Evolutionary conservation across 2,329 filamentous ascomycete species (phyloP), one percentile per base, ranked within the genome.

Genomic region (Sarocladium brachiariae): DNA sequence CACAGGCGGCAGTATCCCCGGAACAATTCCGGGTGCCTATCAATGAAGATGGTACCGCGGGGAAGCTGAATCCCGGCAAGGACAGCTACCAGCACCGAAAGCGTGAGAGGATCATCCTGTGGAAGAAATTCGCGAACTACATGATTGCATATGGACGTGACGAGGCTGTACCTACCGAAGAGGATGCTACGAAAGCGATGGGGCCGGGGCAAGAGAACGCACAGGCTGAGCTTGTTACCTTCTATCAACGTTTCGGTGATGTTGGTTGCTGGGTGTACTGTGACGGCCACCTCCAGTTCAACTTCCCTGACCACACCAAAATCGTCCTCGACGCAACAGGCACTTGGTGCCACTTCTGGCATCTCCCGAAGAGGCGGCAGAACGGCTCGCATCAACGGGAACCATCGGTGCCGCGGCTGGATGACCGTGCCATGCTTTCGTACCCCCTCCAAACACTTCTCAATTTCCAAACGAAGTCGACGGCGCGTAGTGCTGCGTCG

Each of bases 221-320:
- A 2, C 55, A 71, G 33, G 69, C 72, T 33, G 80, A 83, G 56
- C 70, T 90, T 48, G 84, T 91, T 39, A 87, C 83, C 1, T 91
- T 91, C 57, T 92, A 91, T 63, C 87, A 92, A 68, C 77, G 87
- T 45, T 84, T 89, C 53, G 87, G 87, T 38, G 87, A 87, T 59
- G 86, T 91, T 25, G 86, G 87, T 14, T 86, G 87, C 66, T 91
- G 87, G 87, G 82, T 83, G 47, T 92, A 92, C 60, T 80, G 79
- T 51, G 87, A 92, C 62, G 88, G 88, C 2, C 86, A 88, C 59
- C 76, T 91, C 57, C 51, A 89, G 79, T 87, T 92, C 68, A 92
- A 93, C 69, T 93, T 93, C 65, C 87, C 88, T 2, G 88, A 93
- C 58, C 88, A 93, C 65, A 92, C 88, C 53, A 93, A 93, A 68